Conservation (phyloP, 371 early-diverging fungal genomes). For the Lichtheimia ornata region DNA sequence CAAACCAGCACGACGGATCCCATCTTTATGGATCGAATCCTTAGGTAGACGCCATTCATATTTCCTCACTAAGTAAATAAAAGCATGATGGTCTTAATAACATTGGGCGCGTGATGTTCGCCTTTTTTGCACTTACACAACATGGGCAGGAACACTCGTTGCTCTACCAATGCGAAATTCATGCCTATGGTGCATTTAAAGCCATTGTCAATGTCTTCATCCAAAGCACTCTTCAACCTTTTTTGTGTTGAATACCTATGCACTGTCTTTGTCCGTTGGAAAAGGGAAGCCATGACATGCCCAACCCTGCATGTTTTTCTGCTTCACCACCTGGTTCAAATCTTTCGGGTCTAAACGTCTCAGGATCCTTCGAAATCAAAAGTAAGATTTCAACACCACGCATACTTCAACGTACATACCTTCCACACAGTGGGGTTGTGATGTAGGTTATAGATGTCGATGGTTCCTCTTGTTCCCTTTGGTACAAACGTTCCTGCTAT, state of each 20-base stretch:
- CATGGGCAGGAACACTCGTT: constrained; percentile 51
- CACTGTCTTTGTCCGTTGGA: constrained; percentile 54
- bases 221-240: constrained; percentile 97
- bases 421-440: constrained; percentile 24
- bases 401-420: neutral
- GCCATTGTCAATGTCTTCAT: constrained; percentile 97
- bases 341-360: constrained; percentile 20
- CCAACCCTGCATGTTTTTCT: constrained; percentile 10
- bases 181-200: constrained; percentile 82
- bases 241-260: constrained; percentile 81
- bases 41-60: constrained; percentile 18
- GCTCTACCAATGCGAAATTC: constrained; percentile 58
- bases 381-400: neutral
- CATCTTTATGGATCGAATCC: constrained; percentile 20
- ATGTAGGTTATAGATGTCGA: constrained; percentile 27
- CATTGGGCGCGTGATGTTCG: too few species aligned
- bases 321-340: constrained; percentile 14
- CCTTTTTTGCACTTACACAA: constrained; percentile 26
- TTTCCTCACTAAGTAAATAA: constrained; percentile 20
- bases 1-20: constrained; percentile 2
- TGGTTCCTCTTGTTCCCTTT: constrained; percentile 29
- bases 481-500: constrained; percentile 37
- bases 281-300: constrained; percentile 53
- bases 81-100: constrained; percentile 7
- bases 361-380: neutral